These are phyloP conservation scores for Apiospora kogelbergensis DNA, from an alignment of 2,329 filamentous ascomycete species.

Conservation along the genomic window DNA sequence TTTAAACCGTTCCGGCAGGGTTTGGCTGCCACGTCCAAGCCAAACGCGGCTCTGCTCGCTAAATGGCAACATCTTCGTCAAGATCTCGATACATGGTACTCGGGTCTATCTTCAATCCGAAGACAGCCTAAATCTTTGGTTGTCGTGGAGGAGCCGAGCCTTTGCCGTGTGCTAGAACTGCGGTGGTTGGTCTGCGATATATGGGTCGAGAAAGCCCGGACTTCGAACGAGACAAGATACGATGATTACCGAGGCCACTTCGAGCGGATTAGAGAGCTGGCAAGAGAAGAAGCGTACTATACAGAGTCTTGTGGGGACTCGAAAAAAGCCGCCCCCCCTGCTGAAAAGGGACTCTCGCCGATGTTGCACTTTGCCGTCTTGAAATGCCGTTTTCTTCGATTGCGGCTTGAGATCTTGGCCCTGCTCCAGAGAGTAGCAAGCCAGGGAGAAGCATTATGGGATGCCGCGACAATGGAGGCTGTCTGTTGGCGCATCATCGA, in stretches of 20 bases:
- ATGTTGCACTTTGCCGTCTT: constrained; percentile 20
- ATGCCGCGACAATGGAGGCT: constrained; percentile 13
- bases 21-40: neutral
- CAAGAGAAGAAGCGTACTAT: constrained; percentile 12
- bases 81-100: constrained; percentile 14
- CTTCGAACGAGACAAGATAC: constrained; percentile 14
- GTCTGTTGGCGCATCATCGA: constrained; percentile 15
- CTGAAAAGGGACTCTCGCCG: constrained; percentile 19
- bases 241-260: constrained; percentile 16
- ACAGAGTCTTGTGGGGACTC: neutral
- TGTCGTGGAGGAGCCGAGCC: neutral
- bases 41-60: neutral
- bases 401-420: constrained; percentile 15
- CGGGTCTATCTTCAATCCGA: constrained; percentile 6
- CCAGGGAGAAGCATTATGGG: constrained; percentile 18
- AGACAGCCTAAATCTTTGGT: neutral
- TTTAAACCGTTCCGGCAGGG: neutral
- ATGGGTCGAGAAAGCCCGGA: constrained; percentile 16
- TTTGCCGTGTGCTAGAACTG: constrained; percentile 15
- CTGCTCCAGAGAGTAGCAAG: constrained; percentile 10
- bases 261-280: constrained; percentile 14
- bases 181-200: constrained; percentile 20
- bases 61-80: constrained; percentile 10
- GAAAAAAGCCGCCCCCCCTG: constrained; percentile 9
- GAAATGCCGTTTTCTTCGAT: constrained; percentile 19